phyloP scores from a whole-genome alignment of 345 rosid genomes.

The Anastatica hierochuntica region DNA sequence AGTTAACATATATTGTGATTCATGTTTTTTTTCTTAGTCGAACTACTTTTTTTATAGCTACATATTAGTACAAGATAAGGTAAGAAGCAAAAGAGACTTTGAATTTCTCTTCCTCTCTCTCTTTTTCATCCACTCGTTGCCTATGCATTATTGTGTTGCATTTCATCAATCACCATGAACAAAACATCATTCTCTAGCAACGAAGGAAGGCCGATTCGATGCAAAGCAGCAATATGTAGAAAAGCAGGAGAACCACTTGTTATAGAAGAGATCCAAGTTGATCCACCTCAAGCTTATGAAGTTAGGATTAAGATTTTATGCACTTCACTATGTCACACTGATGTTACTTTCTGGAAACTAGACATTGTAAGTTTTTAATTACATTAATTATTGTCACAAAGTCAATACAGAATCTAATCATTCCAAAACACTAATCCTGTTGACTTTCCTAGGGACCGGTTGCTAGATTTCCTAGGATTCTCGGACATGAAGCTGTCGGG shows the following conservation, averaged over 20 bases:
- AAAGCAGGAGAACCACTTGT: conserved; percentile 37
- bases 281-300: conserved; percentile 60
- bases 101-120: no score
- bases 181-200: conserved; percentile 1
- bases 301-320: conserved; percentile 63
- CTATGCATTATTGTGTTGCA: no score
- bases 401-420: neutral
- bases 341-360: conserved; percentile 41
- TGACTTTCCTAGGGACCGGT: conserved; percentile 31
- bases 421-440: neutral
- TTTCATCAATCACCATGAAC: conserved; percentile 2
- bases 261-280: conserved; percentile 57
- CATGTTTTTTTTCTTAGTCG: no score
- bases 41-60: no score
- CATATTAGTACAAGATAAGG: no score
- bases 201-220: conserved; percentile 37
- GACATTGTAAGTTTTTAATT: conserved; percentile 36
- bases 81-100: no score
- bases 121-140: no score
- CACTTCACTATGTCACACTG: conserved; percentile 63
- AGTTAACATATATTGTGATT: no score
- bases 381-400: no score
- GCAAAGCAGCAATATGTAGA: conserved; percentile 70
- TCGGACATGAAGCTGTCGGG: conserved; percentile 83
- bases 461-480: conserved; percentile 42